Base-by-base conservation (phyloP, 1,284 basidiomycete genomes). In the Cystobasidium pallidum region DNA sequence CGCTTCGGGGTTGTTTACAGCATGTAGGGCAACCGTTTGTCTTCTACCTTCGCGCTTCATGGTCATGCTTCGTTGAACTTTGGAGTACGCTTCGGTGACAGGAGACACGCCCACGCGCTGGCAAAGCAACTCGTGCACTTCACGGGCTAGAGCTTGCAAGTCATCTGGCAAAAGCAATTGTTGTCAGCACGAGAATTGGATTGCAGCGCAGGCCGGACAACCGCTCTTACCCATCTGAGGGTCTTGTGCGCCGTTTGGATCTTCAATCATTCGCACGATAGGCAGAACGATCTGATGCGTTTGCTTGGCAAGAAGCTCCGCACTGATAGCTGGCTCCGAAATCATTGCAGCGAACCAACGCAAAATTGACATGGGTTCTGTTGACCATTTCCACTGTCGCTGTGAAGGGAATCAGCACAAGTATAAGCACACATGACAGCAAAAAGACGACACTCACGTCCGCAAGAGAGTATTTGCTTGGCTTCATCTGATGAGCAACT, bases 301-400 rank as follows among this genome's bases (percentile, higher is more conserved):
- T 82, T 91, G 81, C 83, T 74, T 89, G 86, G 0, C 91, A 82
- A 43, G 84, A 81, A 0, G 79, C 74, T 61, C 34, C 8, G 32
- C 36, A n/a, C 41, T 77, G 87, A 83, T 8, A 89, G 88, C 3
- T 87, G 59, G 59, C 36, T 71, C 68, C 15, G 68, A 54, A 11
- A 64, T 82, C 86, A 96, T 92, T 0, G 93, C 93, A 0, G 93
- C 94, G 78, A 97, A 96, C 89, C 92, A 95, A n/a, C 91, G 88
- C 55, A 98, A 81, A 64, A 91, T 87, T 0, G 91, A 88, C 8
- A 89, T 81, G 0, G 92, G 89, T 75, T 92, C 90, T 24, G 89
- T 86, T 4, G 87, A 84, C 93, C 94, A 98, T 74, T 85, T 84
- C 1, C 82, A 64, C 32, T 52, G 57, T 10, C 68, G 59, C 47